These are phyloP conservation scores for Entelexis paramagnoliae DNA, from an alignment of 1,139 yeast genomes.

Conservation along the genomic window DNA sequence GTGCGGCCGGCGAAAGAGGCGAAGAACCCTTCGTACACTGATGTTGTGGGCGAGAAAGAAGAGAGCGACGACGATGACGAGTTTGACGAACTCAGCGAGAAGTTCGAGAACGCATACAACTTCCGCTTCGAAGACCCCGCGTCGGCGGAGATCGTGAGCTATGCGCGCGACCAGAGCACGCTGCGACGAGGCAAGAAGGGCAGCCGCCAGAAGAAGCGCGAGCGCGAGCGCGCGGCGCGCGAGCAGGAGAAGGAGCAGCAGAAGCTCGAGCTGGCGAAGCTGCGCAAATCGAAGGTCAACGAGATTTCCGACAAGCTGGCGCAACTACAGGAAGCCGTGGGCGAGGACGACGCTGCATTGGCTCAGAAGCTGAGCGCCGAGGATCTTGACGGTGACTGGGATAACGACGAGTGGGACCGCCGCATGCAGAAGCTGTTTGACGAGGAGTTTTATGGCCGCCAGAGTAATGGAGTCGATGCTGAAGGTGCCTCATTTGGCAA, in stretches of 20 bases:
- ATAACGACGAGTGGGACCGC: slow-evolving; percentile 83
- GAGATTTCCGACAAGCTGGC: slow-evolving; percentile 67
- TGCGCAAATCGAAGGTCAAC: slow-evolving; percentile 65
- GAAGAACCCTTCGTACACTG: slow-evolving; percentile 43
- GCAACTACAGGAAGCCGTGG: slow-evolving; percentile 57
- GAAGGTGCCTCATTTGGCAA: slow-evolving; percentile 16
- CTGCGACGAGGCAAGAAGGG: slow-evolving; percentile 69
- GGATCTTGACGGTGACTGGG: slow-evolving; percentile 70
- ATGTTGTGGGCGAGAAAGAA: slow-evolving; percentile 30
- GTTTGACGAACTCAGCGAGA: slow-evolving; percentile 85
- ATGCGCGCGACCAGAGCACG: slow-evolving; percentile 92
- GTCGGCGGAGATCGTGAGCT: slow-evolving; percentile 85
- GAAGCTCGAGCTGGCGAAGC: slow-evolving; percentile 55
- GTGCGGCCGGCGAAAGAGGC: slow-evolving; percentile 51
- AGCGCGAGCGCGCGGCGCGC: slow-evolving; percentile 49
- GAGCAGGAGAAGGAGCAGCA: slow-evolving; percentile 45
- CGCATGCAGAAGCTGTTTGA: slow-evolving; percentile 75
- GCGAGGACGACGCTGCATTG: slow-evolving; percentile 54
- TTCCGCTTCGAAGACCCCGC: slow-evolving; percentile 90
- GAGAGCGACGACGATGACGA: slow-evolving; percentile 69
- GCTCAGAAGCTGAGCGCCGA: slow-evolving; percentile 45
- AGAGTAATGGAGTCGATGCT: slow-evolving; percentile 26
- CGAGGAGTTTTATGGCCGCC: slow-evolving; percentile 35
- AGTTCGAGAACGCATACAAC: slow-evolving; percentile 85
- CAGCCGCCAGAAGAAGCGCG: slow-evolving; percentile 74